Conservation (phyloP, 192 early-diverging fungal genomes). For the Gryganskiella cystojenkinii region DNA sequence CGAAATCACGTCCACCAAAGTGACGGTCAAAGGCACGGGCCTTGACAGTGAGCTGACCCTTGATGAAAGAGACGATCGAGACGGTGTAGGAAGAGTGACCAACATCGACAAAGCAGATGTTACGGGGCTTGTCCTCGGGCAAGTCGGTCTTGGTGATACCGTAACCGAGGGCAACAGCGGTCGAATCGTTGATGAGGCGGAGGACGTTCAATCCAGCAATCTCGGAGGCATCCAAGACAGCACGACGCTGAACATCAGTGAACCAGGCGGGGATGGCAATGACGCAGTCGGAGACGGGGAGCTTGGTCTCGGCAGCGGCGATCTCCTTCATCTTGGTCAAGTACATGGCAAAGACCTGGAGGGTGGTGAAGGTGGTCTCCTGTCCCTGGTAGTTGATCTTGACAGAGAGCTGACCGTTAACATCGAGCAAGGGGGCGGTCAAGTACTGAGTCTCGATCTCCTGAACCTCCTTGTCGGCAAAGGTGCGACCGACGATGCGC, state of each 20-base stretch:
- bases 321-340: slow-evolving; percentile 92
- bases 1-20: slow-evolving; percentile 97
- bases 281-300: slow-evolving; percentile 91
- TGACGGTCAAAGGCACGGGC: slow-evolving; percentile 92
- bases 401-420: slow-evolving; percentile 87
- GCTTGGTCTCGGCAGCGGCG: slow-evolving; percentile 82
- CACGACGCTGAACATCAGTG: slow-evolving; percentile 92
- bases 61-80: slow-evolving; percentile 90
- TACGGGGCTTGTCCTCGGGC: slow-evolving; percentile 93
- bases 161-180: slow-evolving; percentile 94
- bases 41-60: slow-evolving; percentile 95
- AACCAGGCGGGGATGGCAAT: slow-evolving; percentile 96
- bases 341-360: slow-evolving; percentile 96
- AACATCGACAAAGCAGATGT: slow-evolving; percentile 94
- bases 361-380: slow-evolving; percentile 80
- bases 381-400: slow-evolving; percentile 85
- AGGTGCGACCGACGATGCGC: slow-evolving; percentile 90
- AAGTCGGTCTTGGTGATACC: slow-evolving; percentile 98
- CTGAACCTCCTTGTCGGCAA: slow-evolving; percentile 85
- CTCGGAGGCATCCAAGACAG: slow-evolving; percentile 86
- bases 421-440: slow-evolving; percentile 82
- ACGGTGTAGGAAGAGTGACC: slow-evolving; percentile 92
- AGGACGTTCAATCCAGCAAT: slow-evolving; percentile 92
- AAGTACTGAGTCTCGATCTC: slow-evolving; percentile 86
- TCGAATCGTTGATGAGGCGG: slow-evolving; percentile 92